phyloP scores from a whole-genome alignment of 768 basidiomycete species.

The Leccinum fibrillosum region DNA sequence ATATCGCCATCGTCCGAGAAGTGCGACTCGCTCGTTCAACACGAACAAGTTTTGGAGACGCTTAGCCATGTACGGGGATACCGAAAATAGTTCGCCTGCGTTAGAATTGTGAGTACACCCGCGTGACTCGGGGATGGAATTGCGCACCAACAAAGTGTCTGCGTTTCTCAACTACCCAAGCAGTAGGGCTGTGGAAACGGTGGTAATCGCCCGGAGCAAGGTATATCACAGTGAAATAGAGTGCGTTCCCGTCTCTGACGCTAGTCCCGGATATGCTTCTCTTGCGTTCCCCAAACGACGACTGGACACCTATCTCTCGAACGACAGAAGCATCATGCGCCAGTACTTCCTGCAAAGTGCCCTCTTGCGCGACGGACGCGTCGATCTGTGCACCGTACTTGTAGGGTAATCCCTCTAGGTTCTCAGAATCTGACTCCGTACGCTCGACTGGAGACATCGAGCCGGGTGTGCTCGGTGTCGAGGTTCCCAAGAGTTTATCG shows the following conservation, averaged over 20 bases:
- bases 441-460: conserved; percentile 30
- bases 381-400: conserved; percentile 72
- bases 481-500: conserved; percentile 77
- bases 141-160: conserved; percentile 88
- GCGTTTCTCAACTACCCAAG: conserved; percentile 96
- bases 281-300: conserved; percentile 32
- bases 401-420: conserved; percentile 33
- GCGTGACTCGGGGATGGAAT: neutral
- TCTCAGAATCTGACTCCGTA: conserved; percentile 19
- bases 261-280: conserved; percentile 42
- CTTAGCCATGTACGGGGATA: conserved; percentile 94
- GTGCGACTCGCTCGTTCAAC: conserved; percentile 95
- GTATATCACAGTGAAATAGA: conserved; percentile 95
- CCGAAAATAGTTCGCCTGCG: conserved; percentile 88
- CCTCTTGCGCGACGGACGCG: conserved; percentile 65
- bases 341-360: conserved; percentile 51
- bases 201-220: conserved; percentile 99
- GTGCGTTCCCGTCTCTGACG: conserved; percentile 71
- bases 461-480: conserved; percentile 39
- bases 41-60: conserved; percentile 92
- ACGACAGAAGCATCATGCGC: conserved; percentile 72
- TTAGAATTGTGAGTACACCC: neutral
- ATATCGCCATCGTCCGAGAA: conserved; percentile 91
- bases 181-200: conserved; percentile 92
- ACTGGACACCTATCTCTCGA: conserved; percentile 60